Evolutionary conservation across 352 stramenopile species (phyloP).

Genomic region (Blastocystis sp.): DNA sequence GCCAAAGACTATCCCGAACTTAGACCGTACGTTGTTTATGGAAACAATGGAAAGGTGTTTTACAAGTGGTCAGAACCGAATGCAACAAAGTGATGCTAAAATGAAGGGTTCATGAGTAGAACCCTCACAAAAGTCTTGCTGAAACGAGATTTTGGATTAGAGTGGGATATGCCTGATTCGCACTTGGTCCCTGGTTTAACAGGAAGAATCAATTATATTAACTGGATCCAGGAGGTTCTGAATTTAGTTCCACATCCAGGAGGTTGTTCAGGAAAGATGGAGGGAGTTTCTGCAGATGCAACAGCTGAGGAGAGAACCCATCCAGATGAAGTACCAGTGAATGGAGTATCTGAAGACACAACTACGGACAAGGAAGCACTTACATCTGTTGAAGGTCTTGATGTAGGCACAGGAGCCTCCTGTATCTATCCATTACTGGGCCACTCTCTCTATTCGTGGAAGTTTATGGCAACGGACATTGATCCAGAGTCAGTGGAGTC

Average conservation of each 20-base stretch:
- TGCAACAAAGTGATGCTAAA: neutral
- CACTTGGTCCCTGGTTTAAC: conserved; percentile 25
- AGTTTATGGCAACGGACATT: conserved; percentile 56
- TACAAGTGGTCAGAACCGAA: conserved; percentile 38
- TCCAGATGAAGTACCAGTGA: no score
- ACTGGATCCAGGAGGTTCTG: conserved; percentile 49
- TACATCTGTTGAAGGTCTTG: conserved; percentile 26
- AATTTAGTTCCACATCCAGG: neutral
- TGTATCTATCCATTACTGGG: conserved; percentile 53
- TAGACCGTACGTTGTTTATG: neutral
- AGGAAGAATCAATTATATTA: conserved; percentile 51
- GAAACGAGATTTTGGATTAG: conserved; percentile 51
- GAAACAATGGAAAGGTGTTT: conserved; percentile 7
- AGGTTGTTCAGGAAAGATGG: no score
- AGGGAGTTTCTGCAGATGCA: no score
- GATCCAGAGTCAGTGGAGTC: neutral
- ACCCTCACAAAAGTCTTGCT: conserved; percentile 49
- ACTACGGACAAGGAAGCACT: neutral
- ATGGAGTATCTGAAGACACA: no score
- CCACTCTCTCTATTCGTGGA: conserved; percentile 30
- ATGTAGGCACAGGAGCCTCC: conserved; percentile 47
- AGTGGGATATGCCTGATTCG: conserved; percentile 56
- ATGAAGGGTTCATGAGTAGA: neutral
- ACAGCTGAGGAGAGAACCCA: no score
- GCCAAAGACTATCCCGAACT: conserved; percentile 45